Evolutionary conservation across 306 rosid genomes (phyloP).

Genomic region (Pyrus bretschneideri): DNA sequence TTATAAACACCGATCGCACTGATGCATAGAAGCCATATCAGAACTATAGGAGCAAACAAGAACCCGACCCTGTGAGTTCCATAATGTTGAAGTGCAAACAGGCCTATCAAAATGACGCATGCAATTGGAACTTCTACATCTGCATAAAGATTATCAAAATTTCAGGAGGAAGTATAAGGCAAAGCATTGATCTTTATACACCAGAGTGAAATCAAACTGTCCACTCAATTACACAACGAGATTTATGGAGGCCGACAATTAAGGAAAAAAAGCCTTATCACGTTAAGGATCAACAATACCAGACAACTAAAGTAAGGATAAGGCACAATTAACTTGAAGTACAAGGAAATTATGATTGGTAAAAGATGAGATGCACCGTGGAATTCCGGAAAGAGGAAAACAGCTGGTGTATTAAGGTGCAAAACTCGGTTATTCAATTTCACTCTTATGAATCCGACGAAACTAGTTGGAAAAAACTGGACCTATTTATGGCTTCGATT

Average conservation of each 20-base stretch:
- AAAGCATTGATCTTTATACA: neutral
- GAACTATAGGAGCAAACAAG: constrained; percentile 83
- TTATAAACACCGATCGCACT: constrained; percentile 82
- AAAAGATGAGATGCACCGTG: neutral
- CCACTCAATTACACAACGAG: neutral
- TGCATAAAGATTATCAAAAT: constrained; percentile 34
- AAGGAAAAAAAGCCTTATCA: neutral
- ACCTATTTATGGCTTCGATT: neutral
- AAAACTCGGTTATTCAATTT: neutral
- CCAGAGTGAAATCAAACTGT: constrained; percentile 9
- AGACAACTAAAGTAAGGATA: neutral
- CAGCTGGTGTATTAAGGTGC: neutral
- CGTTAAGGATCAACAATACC: neutral
- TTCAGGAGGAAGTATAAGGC: constrained; percentile 13
- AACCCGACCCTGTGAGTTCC: constrained; percentile 95
- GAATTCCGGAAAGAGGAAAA: neutral
- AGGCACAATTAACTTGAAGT: neutral
- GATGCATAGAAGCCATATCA: constrained; percentile 79
- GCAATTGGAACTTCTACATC: constrained; percentile 78
- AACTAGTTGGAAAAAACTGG: neutral
- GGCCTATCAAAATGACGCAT: constrained; percentile 67
- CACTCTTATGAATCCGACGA: neutral
- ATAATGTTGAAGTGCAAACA: constrained; percentile 93
- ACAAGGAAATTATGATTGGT: neutral
- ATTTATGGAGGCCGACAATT: neutral